Base-by-base conservation (phyloP, 2,329 filamentous ascomycete species). In the Aspergillus carbonarius region DNA sequence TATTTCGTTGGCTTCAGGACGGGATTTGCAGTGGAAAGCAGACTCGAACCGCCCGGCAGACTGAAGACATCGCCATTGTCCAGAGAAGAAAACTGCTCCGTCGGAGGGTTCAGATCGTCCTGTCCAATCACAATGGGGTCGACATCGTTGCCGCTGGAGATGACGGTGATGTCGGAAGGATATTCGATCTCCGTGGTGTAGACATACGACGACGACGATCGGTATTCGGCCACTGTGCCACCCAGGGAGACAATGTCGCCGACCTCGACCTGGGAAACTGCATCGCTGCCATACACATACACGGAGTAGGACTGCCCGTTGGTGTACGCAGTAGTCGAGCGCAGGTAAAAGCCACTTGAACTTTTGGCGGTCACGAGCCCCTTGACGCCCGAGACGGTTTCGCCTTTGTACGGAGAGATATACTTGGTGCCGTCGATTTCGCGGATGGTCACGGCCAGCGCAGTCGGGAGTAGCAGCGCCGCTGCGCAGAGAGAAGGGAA, bases 341-440 rank as follows among this genome's bases (percentile, higher is more conserved):
- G 83, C 17, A 91, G 76, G 78, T 82, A 91, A 69, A 91, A 79
- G 12, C 88, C 88, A 59, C 78, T 79, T 13, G 82, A 79, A 0
- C 82, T 80, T 68, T 85, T 86, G 34, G 87, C 88, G 17, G 86
- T 88, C 15, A 91, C 81, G 10, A 90, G 74, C 37, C 88, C 88
- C 34, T 81, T 81, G 57, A 91, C 79, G 57, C 83, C 82, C 20
- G 79, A 81, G 52, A 90, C 83, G 6, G 74, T 75, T 69, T 85
- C 74, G 50, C 82, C 83, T 8, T 78, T 78, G 70, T 84, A 83
- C 0, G 86, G 82, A 15, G 88, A 90, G 49, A 89, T 71, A 72
- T 84, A 90, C 20, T 74, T 80, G 67, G 85, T 80, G 63, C 88
- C 87, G 65, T 89, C 90, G 79, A 90, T 89, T 66, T 87, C 77